phyloP scores from a whole-genome alignment of 2,329 filamentous ascomycete genomes.

The Tothia fuscella region DNA sequence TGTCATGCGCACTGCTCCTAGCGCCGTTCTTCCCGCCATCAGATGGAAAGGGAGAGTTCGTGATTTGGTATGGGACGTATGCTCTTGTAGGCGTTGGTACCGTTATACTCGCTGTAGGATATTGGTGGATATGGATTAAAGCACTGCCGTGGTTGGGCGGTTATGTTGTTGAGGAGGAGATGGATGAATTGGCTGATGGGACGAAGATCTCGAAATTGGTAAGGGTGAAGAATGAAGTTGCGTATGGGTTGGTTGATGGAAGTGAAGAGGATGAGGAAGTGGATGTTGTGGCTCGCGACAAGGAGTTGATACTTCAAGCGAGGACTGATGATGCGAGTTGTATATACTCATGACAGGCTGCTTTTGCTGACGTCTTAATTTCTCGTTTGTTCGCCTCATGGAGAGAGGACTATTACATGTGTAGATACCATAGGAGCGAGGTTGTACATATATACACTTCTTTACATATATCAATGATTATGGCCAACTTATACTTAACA shows the following conservation, averaged over 20 bases:
- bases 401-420: too few relatives aligned
- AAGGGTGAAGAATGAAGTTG: neutral
- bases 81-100: conserved; percentile 41
- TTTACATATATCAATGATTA: too few relatives aligned
- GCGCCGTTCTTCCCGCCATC: conserved; percentile 50
- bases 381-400: too few relatives aligned
- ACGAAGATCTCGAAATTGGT: conserved; percentile 52
- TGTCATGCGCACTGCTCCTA: conserved; percentile 23
- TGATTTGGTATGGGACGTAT: conserved; percentile 41
- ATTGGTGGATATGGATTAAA: conserved; percentile 58
- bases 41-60: conserved; percentile 32
- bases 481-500: too few relatives aligned
- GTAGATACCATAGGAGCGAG: too few relatives aligned
- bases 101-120: conserved; percentile 45
- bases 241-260: neutral
- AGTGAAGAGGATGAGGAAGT: neutral
- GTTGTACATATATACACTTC: too few relatives aligned
- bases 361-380: too few relatives aligned
- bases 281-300: neutral
- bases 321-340: too few relatives aligned
- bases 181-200: conserved; percentile 50
- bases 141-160: conserved; percentile 46
- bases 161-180: conserved; percentile 51
- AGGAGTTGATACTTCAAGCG: too few relatives aligned
- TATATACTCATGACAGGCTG: too few relatives aligned